Percentiles rank a stretch among this genome's conserved stretches.
These are phyloP conservation scores for Tricharina praecox DNA, from an alignment of 495 filamentous ascomycete genomes.

Conservation along the genomic window DNA sequence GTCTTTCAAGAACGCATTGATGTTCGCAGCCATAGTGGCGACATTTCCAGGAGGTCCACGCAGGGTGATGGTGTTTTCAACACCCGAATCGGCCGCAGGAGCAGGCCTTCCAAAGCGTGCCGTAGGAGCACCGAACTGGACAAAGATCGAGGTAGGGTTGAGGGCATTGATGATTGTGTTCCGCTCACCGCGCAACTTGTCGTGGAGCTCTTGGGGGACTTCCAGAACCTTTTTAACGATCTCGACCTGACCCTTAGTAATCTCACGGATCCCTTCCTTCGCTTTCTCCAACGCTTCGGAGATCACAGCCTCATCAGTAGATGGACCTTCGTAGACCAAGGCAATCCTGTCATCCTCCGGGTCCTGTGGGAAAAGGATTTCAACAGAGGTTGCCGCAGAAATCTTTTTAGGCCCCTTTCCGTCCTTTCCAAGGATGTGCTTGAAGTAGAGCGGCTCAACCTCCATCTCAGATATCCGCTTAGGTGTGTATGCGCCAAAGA, in stretches of 20 bases:
- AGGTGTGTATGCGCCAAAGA: constrained; percentile 30
- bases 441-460: constrained; percentile 24
- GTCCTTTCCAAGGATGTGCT: constrained; percentile 21
- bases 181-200: constrained; percentile 51
- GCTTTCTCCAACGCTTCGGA: constrained; percentile 37
- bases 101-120: constrained; percentile 34
- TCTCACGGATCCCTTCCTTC: constrained; percentile 46
- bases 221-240: constrained; percentile 48
- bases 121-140: constrained; percentile 18
- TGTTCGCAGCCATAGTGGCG: constrained; percentile 48
- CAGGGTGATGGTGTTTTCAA: constrained; percentile 44
- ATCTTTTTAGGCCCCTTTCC: constrained; percentile 16
- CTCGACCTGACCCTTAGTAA: constrained; percentile 55
- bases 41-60: constrained; percentile 60
- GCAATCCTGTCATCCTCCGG: constrained; percentile 19
- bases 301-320: constrained; percentile 23
- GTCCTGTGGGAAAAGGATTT: constrained; percentile 21
- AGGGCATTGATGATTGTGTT: constrained; percentile 29
- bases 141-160: constrained; percentile 19
- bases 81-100: constrained; percentile 39
- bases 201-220: constrained; percentile 49
- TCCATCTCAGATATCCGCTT: constrained; percentile 41
- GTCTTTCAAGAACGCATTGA: constrained; percentile 64
- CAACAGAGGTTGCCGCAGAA: constrained; percentile 11
- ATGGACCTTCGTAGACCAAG: constrained; percentile 30